These are phyloP conservation scores for Thermothelomyces thermophilus DNA, from an alignment of 2,329 filamentous ascomycete species.

Conservation along the genomic window DNA sequence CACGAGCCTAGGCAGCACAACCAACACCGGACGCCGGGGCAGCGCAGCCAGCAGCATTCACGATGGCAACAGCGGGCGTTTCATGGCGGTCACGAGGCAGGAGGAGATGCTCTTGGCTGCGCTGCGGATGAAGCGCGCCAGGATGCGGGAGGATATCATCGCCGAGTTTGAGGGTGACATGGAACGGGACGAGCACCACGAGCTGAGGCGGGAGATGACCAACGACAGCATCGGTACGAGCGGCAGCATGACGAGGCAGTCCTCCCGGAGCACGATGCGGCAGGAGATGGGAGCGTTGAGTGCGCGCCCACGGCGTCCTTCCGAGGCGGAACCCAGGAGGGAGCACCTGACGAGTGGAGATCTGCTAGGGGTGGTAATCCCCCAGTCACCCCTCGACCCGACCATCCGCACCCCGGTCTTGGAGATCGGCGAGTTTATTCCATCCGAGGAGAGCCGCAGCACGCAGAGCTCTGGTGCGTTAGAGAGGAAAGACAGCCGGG, in stretches of 20 bases:
- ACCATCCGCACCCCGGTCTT: conserved; percentile 1
- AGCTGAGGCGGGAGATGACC: conserved; percentile 17
- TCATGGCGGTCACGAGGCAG: conserved; percentile 53
- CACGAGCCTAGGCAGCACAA: conserved; percentile 18
- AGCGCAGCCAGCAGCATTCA: conserved; percentile 21
- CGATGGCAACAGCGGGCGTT: conserved; percentile 33
- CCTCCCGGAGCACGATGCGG: conserved; percentile 24
- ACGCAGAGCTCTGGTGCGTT: conserved; percentile 1
- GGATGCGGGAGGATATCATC: conserved; percentile 45
- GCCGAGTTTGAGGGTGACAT: conserved; percentile 37
- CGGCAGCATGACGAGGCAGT: conserved; percentile 22
- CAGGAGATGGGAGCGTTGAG: conserved; percentile 15
- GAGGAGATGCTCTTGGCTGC: conserved; percentile 54
- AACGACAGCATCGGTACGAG: conserved; percentile 18
- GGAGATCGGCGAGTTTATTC: conserved; percentile 25
- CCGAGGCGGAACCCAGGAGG: background rate
- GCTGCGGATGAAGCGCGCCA: conserved; percentile 48
- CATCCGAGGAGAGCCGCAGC: conserved; percentile 4
- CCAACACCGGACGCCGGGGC: conserved; percentile 13
- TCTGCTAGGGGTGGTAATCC: background rate
- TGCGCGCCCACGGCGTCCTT: conserved; percentile 18
- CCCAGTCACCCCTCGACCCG: background rate
- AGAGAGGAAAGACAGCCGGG: conserved; percentile 14
- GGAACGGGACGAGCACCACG: conserved; percentile 16
- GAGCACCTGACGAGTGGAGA: background rate